Evolutionary conservation across 441 rosid species (phyloP).

Genomic region (Adansonia madagascariensis): DNA sequence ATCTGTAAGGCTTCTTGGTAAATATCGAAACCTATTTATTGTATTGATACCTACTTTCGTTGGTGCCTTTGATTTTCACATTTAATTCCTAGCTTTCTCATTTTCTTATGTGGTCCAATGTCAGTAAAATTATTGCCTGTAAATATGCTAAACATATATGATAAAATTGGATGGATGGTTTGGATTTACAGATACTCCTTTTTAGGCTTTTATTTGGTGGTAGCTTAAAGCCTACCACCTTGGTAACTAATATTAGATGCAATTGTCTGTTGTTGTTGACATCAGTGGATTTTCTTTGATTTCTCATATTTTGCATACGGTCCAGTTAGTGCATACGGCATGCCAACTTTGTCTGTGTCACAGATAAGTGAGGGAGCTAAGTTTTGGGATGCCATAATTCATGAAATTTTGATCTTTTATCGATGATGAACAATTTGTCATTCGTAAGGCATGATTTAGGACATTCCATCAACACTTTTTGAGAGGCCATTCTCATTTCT

Average conservation of each 20-base stretch:
- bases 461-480: background rate
- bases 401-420: conserved; percentile 3
- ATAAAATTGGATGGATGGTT: background rate
- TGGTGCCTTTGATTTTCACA: background rate
- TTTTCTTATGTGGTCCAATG: background rate
- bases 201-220: background rate
- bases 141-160: conserved; percentile 1
- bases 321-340: background rate
- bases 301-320: background rate
- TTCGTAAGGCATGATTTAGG: background rate
- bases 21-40: conserved; percentile 18
- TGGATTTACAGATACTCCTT: background rate
- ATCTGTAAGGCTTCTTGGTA: conserved; percentile 96
- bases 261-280: background rate
- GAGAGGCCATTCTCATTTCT: background rate
- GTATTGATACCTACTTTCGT: background rate
- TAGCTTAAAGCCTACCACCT: background rate
- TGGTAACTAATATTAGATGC: background rate
- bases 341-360: background rate
- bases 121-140: background rate
- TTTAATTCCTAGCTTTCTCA: background rate
- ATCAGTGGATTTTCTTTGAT: background rate
- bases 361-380: background rate
- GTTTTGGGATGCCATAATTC: background rate
- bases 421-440: conserved; percentile 11